Conservation (phyloP, 768 basidiomycete genomes). For the Harrya chromipes region DNA sequence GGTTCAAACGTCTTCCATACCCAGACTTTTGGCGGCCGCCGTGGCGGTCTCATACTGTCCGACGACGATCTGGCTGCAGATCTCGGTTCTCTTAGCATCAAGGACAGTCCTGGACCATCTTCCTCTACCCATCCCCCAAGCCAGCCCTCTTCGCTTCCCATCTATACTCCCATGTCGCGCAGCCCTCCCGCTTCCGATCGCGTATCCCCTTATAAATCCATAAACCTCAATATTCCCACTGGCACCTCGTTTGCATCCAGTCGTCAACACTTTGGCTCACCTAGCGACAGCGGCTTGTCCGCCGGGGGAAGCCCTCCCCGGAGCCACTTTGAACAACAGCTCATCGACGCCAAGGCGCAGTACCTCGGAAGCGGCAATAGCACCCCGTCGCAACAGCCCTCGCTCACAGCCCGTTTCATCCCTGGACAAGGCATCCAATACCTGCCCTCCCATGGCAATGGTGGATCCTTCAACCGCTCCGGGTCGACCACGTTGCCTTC, state of each 20-base stretch:
- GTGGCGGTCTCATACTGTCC: constrained; percentile 63
- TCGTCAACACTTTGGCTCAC: constrained; percentile 52
- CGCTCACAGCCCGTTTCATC: constrained; percentile 57
- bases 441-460: constrained; percentile 36
- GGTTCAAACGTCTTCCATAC: constrained; percentile 33
- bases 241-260: constrained; percentile 39
- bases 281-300: constrained; percentile 59
- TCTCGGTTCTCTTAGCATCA: constrained; percentile 59
- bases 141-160: constrained; percentile 74
- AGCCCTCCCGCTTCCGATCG: constrained; percentile 56
- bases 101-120: constrained; percentile 31
- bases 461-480: constrained; percentile 37
- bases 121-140: constrained; percentile 54
- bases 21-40: constrained; percentile 39
- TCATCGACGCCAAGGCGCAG: constrained; percentile 40
- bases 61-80: constrained; percentile 82
- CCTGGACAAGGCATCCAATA: constrained; percentile 66
- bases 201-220: constrained; percentile 54
- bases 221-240: constrained; percentile 57
- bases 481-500: constrained; percentile 40
- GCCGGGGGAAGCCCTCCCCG: constrained; percentile 49
- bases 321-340: constrained; percentile 45
- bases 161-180: constrained; percentile 66
- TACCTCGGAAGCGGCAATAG: constrained; percentile 26
- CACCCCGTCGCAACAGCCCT: constrained; percentile 24